phyloP scores from a whole-genome alignment of 805 yeast species.

The Suhomyces pyralidae region DNA sequence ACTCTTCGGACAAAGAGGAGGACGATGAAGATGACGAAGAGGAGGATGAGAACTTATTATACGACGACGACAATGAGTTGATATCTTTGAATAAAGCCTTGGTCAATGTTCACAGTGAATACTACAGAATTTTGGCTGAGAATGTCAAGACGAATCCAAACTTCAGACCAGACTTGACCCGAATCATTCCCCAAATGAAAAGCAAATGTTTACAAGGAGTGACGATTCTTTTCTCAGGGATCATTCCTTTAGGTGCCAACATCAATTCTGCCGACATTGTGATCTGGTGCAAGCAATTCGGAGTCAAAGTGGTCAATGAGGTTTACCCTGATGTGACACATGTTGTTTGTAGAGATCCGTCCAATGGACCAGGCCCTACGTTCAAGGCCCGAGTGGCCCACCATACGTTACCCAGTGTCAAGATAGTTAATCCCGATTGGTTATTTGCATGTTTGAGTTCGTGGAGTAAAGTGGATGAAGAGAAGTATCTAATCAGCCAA shows the following conservation, averaged over 20 bases:
- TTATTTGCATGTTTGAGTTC: constrained; percentile 75
- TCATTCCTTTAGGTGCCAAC: constrained; percentile 80
- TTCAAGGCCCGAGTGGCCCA: constrained; percentile 80
- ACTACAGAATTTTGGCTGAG: constrained; percentile 50
- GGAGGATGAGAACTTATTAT: constrained; percentile 52
- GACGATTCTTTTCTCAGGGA: constrained; percentile 77
- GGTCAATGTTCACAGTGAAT: constrained; percentile 60
- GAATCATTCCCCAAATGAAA: constrained; percentile 76
- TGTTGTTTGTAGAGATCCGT: constrained; percentile 75
- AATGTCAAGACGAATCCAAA: constrained; percentile 8
- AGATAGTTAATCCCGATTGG: constrained; percentile 92
- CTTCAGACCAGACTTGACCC: constrained; percentile 57
- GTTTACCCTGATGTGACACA: constrained; percentile 78
- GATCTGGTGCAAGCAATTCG: constrained; percentile 88
- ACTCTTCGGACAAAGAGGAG: constrained; percentile 18
- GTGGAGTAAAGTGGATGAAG: constrained; percentile 72
- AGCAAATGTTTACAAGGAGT: constrained; percentile 61
- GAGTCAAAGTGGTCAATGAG: constrained; percentile 77
- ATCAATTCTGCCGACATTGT: constrained; percentile 81
- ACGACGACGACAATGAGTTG: constrained; percentile 82
- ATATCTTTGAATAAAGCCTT: constrained; percentile 60
- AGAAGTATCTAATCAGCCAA: constrained; percentile 53
- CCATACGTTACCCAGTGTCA: constrained; percentile 55
- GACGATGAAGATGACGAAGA: constrained; percentile 23
- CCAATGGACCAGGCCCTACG: constrained; percentile 49